These are phyloP conservation scores for Aspergillus intermedius DNA, from an alignment of 2,329 filamentous ascomycete genomes.

Conservation along the genomic window DNA sequence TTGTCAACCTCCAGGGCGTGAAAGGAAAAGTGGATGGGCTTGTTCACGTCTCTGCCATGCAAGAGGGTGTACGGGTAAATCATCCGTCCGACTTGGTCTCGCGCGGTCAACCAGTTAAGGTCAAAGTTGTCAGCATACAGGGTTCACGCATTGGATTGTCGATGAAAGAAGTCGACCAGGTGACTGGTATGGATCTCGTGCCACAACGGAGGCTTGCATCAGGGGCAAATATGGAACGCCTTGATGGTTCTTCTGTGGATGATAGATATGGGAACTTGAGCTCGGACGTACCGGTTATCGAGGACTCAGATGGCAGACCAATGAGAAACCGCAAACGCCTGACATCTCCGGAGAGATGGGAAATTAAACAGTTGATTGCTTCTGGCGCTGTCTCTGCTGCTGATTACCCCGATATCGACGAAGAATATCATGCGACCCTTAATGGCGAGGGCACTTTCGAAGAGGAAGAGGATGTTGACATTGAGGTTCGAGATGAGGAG, in stretches of 20 bases:
- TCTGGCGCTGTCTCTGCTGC: slow-evolving; percentile 88
- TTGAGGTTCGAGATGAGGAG: slow-evolving; percentile 92
- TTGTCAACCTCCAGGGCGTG: slow-evolving; percentile 85
- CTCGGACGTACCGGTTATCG: slow-evolving; percentile 56
- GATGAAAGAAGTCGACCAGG: slow-evolving; percentile 96
- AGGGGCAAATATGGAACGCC: slow-evolving; percentile 79
- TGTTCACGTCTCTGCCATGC: slow-evolving; percentile 86
- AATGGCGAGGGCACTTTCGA: slow-evolving; percentile 83
- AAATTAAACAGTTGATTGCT: slow-evolving; percentile 92
- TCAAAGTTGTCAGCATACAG: slow-evolving; percentile 86
- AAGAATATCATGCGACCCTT: slow-evolving; percentile 84
- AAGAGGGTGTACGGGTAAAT: slow-evolving; percentile 76
- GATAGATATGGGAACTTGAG: slow-evolving; percentile 52
- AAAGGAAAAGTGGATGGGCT: slow-evolving; percentile 84
- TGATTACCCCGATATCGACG: slow-evolving; percentile 89
- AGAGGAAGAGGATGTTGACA: slow-evolving; percentile 93
- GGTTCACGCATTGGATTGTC: slow-evolving; percentile 76
- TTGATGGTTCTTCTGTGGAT: slow-evolving; percentile 55
- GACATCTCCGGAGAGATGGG: slow-evolving; percentile 96
- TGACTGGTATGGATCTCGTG: slow-evolving; percentile 73
- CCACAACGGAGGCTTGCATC: slow-evolving; percentile 74
- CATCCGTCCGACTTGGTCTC: slow-evolving; percentile 84
- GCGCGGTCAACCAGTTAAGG: slow-evolving; percentile 75
- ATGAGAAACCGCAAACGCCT: slow-evolving; percentile 75
- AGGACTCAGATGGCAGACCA: slow-evolving; percentile 51